Evolutionary conservation across 108 stramenopile species (phyloP), one percentile per base, ranked within the genome.

Genomic region (Skeletonema potamos): DNA sequence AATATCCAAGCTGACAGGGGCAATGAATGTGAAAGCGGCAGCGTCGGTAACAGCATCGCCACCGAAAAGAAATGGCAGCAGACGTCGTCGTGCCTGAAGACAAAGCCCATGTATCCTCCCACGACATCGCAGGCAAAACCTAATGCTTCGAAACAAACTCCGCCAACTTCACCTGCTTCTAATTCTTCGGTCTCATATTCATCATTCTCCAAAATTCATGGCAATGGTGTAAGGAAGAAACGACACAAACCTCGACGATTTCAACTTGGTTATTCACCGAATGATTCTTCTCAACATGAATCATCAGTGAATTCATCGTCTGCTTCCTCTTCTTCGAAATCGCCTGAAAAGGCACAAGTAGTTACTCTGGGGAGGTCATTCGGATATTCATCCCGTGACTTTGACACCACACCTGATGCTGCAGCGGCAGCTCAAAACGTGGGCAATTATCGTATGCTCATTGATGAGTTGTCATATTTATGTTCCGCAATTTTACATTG

Each of bases 401-500:
- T 24, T 29, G 17, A 66, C 5, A 24, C 28, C 15, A 58, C 64
- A 28, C 56, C 51, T 0, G 58, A 59, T 34, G 81, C 72, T 41
- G 79, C 41, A 6, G 48, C 66, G 17, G 70, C 73, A 26, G 59
- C 81, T 9, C 89, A 93, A 76, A 90, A 91, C 67, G 80, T 84
- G 30, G 92, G 92, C 22, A 76, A 79, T 27, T 75, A 77, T 43
- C 88, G 90, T 61, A 81, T 93, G 81, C 56, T 90, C 33, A 72
- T 82, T 56, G 92, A 93, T 69, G 92, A 93, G 43, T 85, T 87
- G 58, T 70, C 72, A 24, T 90, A 87, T 76, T 63, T 88, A 10
- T 89, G 89, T 75, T 74, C 74, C 3, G 76, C 89, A 27, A 77
- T 90, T 58, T 29, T 88, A 27, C 63, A 71, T 10, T 76, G 76